Conservation (phyloP, 176 grass and related monocot species). For the Areca catechu region DNA sequence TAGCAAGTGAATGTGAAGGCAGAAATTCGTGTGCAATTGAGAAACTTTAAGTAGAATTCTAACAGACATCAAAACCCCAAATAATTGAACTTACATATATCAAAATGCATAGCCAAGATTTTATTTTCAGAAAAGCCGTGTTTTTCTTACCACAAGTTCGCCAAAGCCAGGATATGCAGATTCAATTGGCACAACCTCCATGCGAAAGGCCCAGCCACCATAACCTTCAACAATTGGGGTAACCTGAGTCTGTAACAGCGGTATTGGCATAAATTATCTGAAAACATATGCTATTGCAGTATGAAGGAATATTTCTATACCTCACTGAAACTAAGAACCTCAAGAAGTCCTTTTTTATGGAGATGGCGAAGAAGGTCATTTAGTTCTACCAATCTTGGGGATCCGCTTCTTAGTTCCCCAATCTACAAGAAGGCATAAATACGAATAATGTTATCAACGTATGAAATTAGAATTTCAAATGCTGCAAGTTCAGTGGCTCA, state of each 20-base stretch:
- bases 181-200: conserved; percentile 95
- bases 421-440: conserved; percentile 37
- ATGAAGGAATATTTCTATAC: conserved; percentile 21
- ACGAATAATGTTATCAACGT: too few relatives aligned
- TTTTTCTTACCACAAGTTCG: conserved; percentile 60
- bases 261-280: conserved; percentile 26
- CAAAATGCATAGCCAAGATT: too few relatives aligned
- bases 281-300: background rate
- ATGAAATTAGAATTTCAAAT: too few relatives aligned
- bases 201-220: conserved; percentile 86
- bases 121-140: too few relatives aligned
- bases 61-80: too few relatives aligned
- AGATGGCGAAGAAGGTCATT: conserved; percentile 75
- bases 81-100: too few relatives aligned
- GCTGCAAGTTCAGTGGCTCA: too few relatives aligned
- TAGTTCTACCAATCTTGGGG: conserved; percentile 78
- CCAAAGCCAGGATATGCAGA: conserved; percentile 95
- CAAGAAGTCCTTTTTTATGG: conserved; percentile 61
- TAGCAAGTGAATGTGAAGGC: too few relatives aligned
- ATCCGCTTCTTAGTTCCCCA: conserved; percentile 89
- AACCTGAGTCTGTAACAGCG: conserved; percentile 63
- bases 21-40: too few relatives aligned
- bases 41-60: too few relatives aligned
- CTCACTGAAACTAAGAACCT: conserved; percentile 97
- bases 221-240: conserved; percentile 99